Evolutionary conservation across 1,284 basidiomycete genomes (phyloP).

Genomic region (Sanghuangporus sanghuang): DNA sequence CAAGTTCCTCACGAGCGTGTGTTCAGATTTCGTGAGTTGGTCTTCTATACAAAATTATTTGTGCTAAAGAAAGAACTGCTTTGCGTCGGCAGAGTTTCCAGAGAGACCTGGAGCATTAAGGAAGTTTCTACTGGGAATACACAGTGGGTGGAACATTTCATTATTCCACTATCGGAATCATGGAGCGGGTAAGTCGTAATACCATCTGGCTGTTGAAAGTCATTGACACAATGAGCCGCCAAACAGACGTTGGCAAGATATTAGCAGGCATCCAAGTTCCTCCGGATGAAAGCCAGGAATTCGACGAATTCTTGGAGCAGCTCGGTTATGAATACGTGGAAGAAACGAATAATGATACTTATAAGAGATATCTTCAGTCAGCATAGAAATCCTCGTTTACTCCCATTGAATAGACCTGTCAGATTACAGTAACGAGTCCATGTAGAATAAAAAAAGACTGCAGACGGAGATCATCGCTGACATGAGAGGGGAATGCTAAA

Average conservation of each 20-base stretch:
- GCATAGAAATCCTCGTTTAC: background rate
- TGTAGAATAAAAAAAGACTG: background rate
- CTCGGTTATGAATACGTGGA: slow-evolving; percentile 89
- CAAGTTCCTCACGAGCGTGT: slow-evolving; percentile 81
- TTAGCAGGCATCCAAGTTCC: slow-evolving; percentile 94
- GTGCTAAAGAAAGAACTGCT: background rate
- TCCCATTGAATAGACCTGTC: background rate
- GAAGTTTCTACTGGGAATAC: slow-evolving; percentile 82
- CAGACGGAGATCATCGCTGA: background rate
- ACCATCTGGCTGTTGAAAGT: background rate
- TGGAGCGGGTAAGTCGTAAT: slow-evolving; percentile 68
- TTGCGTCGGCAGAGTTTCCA: slow-evolving; percentile 73
- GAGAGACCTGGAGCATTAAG: slow-evolving; percentile 90
- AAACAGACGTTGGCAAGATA: slow-evolving; percentile 77
- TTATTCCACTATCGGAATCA: slow-evolving; percentile 98
- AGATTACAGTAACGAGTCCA: background rate
- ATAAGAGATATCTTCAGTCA: slow-evolving; percentile 63
- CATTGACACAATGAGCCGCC: slow-evolving; percentile 5
- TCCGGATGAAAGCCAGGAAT: slow-evolving; percentile 53
- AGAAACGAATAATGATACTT: slow-evolving; percentile 89
- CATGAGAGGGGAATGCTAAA: too few species aligned
- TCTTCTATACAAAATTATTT: slow-evolving; percentile 5
- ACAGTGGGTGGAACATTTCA: slow-evolving; percentile 90
- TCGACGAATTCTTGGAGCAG: slow-evolving; percentile 71
- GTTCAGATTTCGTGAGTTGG: slow-evolving; percentile 82